Percentiles rank a stretch among this genome's conserved stretches.
These are phyloP conservation scores for Carpinus viminea DNA, from an alignment of 306 rosid genomes.

Conservation along the genomic window DNA sequence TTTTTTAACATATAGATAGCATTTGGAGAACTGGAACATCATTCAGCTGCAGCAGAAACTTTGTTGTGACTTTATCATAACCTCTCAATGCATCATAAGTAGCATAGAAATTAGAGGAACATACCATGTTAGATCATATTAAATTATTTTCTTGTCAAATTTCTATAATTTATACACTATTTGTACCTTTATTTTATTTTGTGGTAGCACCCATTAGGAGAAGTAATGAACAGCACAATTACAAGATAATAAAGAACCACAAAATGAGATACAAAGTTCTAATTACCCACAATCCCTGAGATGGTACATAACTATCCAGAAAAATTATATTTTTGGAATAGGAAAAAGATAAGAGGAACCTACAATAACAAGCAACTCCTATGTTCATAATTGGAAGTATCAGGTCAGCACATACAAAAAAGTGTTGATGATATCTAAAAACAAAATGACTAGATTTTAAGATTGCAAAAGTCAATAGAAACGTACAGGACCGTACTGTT, in stretches of 20 bases:
- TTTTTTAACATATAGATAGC: background rate
- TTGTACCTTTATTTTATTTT: background rate
- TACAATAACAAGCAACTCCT: background rate
- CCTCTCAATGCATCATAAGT: background rate
- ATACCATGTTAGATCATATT: background rate
- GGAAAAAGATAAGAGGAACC: background rate
- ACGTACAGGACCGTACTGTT: conserved; percentile 98
- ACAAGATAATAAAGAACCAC: background rate
- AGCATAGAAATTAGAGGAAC: background rate
- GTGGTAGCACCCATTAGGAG: background rate
- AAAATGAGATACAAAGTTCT: background rate
- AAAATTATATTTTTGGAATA: background rate
- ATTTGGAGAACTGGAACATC: background rate
- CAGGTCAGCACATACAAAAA: background rate
- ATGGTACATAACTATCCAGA: background rate
- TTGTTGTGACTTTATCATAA: background rate
- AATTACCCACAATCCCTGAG: background rate
- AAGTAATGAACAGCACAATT: background rate
- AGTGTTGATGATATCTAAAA: conserved; percentile 15
- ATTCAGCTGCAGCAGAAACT: background rate
- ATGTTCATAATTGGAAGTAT: background rate
- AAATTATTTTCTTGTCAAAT: background rate
- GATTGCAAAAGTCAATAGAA: conserved; percentile 32
- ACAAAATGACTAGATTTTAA: background rate
- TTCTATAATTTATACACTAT: background rate